Percentiles rank a stretch among this genome's conserved stretches.
These are phyloP conservation scores for Alternaria novae-zelandiae DNA, from an alignment of 2,329 filamentous ascomycete species.

Conservation along the genomic window DNA sequence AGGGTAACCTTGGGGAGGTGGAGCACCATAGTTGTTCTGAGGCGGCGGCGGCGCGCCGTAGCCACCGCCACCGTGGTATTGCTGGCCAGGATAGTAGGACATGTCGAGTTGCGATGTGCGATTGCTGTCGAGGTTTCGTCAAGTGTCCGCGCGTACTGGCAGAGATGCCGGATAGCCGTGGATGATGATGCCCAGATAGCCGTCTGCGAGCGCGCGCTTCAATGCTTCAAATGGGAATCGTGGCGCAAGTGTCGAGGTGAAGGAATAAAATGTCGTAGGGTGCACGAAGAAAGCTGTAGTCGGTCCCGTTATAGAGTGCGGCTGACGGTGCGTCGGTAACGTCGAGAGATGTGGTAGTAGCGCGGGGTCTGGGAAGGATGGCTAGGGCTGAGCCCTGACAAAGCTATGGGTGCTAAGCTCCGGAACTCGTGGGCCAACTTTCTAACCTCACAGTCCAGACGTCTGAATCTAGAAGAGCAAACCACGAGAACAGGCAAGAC, in stretches of 20 bases:
- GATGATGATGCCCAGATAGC: slow-evolving; percentile 5
- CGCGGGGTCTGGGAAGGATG: slow-evolving; percentile 21
- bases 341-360: slow-evolving; percentile 12
- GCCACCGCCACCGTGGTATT: slow-evolving; percentile 50
- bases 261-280: slow-evolving; percentile 5
- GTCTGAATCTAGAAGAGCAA: neutral
- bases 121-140: slow-evolving; percentile 9
- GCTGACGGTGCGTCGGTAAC: slow-evolving; percentile 17
- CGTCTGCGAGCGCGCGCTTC: slow-evolving; percentile 4
- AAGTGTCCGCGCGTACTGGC: slow-evolving; percentile 9
- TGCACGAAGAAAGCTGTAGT: slow-evolving; percentile 9
- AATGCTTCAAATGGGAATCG: slow-evolving; percentile 3
- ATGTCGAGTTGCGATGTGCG: slow-evolving; percentile 30
- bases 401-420: slow-evolving; percentile 5
- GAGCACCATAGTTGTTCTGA: slow-evolving; percentile 42
- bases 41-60: slow-evolving; percentile 52
- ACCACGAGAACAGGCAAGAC: neutral
- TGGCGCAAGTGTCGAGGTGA: neutral
- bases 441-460: neutral
- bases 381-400: slow-evolving; percentile 14
- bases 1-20: slow-evolving; percentile 38
- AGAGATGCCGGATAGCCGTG: slow-evolving; percentile 23
- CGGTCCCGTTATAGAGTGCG: slow-evolving; percentile 12
- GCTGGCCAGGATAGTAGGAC: slow-evolving; percentile 52
- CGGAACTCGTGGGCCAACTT: neutral